These are phyloP conservation scores for Exidia glandulosa DNA, from an alignment of 768 basidiomycete species.

Conservation along the genomic window DNA sequence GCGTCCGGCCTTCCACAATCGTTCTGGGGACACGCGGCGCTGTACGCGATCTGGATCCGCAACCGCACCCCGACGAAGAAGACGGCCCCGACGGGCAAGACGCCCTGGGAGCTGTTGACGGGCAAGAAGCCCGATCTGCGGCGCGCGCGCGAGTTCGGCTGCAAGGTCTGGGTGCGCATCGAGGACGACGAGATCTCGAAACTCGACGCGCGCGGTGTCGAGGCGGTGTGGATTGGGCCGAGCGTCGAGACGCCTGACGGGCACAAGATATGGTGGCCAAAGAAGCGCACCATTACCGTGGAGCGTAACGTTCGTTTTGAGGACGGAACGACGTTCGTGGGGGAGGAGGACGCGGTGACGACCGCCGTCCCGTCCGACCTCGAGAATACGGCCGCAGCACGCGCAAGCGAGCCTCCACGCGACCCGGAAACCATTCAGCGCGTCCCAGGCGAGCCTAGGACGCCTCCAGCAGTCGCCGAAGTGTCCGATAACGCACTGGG, in stretches of 20 bases:
- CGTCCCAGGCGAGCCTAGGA: conserved; percentile 11
- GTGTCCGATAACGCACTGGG: no score
- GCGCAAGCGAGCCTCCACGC: no score
- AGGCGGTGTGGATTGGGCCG: not conserved
- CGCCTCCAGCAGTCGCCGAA: conserved; percentile 13
- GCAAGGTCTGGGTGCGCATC: conserved; percentile 8
- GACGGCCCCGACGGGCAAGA: conserved; percentile 10
- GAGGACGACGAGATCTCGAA: no score
- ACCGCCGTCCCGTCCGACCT: no score
- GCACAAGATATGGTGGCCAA: conserved; percentile 10
- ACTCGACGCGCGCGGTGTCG: no score
- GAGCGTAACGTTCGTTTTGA: conserved; percentile 1
- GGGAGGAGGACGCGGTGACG: no score
- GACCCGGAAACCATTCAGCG: conserved; percentile 15
- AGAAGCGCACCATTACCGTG: conserved; percentile 6
- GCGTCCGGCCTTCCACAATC: conserved; percentile 2
- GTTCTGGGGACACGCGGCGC: conserved; percentile 11
- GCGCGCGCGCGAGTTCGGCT: conserved; percentile 11
- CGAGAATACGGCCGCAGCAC: no score
- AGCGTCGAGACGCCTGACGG: not conserved
- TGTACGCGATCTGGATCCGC: conserved; percentile 6
- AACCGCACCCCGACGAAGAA: conserved; percentile 6
- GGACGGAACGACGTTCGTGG: no score
- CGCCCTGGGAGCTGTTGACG: conserved; percentile 14
- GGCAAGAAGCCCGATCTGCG: conserved; percentile 18